Conservation (phyloP, 495 filamentous ascomycete genomes). For the Arthonia radiata region DNA sequence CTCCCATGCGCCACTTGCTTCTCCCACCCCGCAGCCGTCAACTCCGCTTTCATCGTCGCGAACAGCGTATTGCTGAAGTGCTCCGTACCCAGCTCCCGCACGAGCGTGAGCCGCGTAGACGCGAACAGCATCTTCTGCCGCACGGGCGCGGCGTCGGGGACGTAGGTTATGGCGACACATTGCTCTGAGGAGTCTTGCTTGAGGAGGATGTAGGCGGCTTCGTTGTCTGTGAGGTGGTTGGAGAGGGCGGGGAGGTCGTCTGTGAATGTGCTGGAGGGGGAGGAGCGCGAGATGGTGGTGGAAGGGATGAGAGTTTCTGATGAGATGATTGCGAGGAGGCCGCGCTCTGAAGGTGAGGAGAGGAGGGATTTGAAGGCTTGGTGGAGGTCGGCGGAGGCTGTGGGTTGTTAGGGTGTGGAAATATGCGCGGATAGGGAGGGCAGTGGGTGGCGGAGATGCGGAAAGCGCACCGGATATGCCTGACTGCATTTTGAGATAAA, state of each 20-base stretch:
- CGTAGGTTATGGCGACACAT: slow-evolving; percentile 54
- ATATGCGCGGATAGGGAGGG: too few relatives aligned
- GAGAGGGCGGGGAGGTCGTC: slow-evolving; percentile 32
- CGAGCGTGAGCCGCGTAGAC: slow-evolving; percentile 57
- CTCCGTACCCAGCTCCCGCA: slow-evolving; percentile 63
- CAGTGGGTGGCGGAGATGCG: too few relatives aligned
- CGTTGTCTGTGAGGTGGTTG: slow-evolving; percentile 41
- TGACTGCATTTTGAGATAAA: too few relatives aligned
- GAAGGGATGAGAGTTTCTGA: slow-evolving; percentile 47
- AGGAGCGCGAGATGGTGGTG: slow-evolving; percentile 28
- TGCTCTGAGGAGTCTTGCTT: slow-evolving; percentile 29
- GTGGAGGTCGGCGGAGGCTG: slow-evolving; percentile 71
- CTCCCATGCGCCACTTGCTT: slow-evolving; percentile 43
- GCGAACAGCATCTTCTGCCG: slow-evolving; percentile 94
- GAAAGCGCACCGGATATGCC: too few relatives aligned
- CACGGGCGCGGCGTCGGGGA: slow-evolving; percentile 71
- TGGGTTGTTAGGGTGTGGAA: too few relatives aligned
- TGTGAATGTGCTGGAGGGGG: slow-evolving; percentile 31
- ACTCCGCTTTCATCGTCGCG: slow-evolving; percentile 47
- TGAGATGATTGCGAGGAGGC: slow-evolving; percentile 56
- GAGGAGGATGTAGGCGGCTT: slow-evolving; percentile 65
- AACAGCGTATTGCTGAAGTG: slow-evolving; percentile 59
- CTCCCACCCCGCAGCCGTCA: slow-evolving; percentile 47
- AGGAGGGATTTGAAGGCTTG: slow-evolving; percentile 55
- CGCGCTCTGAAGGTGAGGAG: slow-evolving; percentile 37